A percentile compares a stretch with the other conserved stretches of the same genome.
These are phyloP conservation scores for Aspergillus pseudoviridinutans DNA, from an alignment of 2,329 filamentous ascomycete genomes.

Conservation along the genomic window DNA sequence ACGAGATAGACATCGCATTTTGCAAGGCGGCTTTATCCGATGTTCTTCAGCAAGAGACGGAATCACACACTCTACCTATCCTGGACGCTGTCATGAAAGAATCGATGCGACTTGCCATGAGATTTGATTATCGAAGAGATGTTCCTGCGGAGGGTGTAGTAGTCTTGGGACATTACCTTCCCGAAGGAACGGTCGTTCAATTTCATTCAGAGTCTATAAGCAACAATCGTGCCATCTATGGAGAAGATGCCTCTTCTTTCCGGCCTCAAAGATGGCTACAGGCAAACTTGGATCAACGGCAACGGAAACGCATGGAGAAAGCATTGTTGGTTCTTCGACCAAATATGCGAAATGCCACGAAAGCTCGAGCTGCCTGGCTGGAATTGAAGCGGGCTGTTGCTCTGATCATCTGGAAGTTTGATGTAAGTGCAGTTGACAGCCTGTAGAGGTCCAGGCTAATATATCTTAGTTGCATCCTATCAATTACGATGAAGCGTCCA, in stretches of 20 bases:
- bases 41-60: conserved; percentile 1
- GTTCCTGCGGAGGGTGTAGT: neutral
- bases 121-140: neutral
- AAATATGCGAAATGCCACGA: neutral
- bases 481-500: neutral
- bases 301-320: conserved; percentile 7
- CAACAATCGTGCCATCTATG: conserved; percentile 4
- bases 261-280: conserved; percentile 15
- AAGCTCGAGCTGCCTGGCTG: conserved; percentile 9
- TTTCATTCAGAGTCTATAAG: conserved; percentile 7
- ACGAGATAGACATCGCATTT: conserved; percentile 9
- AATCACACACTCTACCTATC: conserved; percentile 7
- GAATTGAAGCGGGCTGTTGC: conserved; percentile 13
- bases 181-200: conserved; percentile 2
- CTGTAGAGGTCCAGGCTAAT: neutral
- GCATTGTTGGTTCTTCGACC: conserved; percentile 4
- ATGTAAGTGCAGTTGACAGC: conserved; percentile 5
- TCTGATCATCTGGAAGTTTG: conserved; percentile 11
- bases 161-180: conserved; percentile 1
- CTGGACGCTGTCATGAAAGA: conserved; percentile 18
- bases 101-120: conserved; percentile 5
- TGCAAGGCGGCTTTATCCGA: neutral
- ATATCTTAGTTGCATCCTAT: conserved; percentile 4
- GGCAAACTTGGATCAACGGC: neutral
- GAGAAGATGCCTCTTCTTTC: conserved; percentile 4